Percentiles rank a stretch among this genome's conserved stretches.
Evolutionary conservation across 805 yeast species (phyloP).

Genomic region (Lipomyces kockii): DNA sequence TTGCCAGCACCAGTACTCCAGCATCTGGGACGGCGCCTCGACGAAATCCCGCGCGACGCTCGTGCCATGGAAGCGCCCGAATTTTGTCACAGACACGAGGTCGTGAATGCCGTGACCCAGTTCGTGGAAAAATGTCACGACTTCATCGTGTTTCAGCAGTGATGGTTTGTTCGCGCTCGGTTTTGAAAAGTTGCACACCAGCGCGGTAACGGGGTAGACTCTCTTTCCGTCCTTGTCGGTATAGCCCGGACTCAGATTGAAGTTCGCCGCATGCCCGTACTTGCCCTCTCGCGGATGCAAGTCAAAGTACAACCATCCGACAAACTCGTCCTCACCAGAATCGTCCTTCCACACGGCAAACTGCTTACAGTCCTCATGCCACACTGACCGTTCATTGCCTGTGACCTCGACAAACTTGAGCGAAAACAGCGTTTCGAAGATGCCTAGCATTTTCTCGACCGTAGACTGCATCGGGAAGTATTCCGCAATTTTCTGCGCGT

Average conservation of each 20-base stretch:
- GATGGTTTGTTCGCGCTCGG: conserved; percentile 73
- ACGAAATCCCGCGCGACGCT: conserved; percentile 84
- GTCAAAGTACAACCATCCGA: conserved; percentile 81
- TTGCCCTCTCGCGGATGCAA: conserved; percentile 85
- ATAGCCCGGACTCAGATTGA: conserved; percentile 67
- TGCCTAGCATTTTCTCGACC: conserved; percentile 66
- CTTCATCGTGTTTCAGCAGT: conserved; percentile 74
- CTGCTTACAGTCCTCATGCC: conserved; percentile 82
- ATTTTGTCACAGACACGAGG: conserved; percentile 66
- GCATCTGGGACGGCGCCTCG: conserved; percentile 88
- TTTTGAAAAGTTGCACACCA: conserved; percentile 84
- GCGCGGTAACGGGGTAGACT: conserved; percentile 70
- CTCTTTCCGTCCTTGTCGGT: conserved; percentile 53
- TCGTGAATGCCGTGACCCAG: conserved; percentile 89
- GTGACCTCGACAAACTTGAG: conserved; percentile 64
- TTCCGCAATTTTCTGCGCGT: conserved; percentile 71
- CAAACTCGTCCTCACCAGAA: conserved; percentile 58
- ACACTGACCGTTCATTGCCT: conserved; percentile 52
- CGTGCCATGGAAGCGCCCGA: conserved; percentile 75
- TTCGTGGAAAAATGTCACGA: conserved; percentile 85
- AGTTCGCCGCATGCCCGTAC: conserved; percentile 88
- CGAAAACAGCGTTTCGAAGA: conserved; percentile 72
- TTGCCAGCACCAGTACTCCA: conserved; percentile 89
- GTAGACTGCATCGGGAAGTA: conserved; percentile 77
- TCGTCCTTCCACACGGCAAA: conserved; percentile 73